Percentiles rank a stretch among this genome's conserved stretches.
Conservation (phyloP, 2,329 filamentous ascomycete species). For the Cadophora malorum region DNA sequence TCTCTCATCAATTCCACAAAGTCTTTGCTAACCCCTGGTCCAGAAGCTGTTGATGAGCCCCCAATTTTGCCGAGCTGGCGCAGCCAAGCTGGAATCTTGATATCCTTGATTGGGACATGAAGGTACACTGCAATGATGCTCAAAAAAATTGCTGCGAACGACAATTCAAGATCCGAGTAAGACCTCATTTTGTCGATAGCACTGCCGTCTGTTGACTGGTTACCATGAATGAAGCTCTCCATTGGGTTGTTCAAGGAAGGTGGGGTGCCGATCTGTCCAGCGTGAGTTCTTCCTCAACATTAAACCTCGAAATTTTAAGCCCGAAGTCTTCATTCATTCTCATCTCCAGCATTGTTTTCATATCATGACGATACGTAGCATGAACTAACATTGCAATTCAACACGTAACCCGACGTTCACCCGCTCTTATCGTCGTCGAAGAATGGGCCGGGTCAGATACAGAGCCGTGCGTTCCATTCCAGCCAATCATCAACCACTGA, state of each 20-base stretch:
- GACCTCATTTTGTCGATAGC: background rate
- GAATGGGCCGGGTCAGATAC: background rate
- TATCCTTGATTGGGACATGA: background rate
- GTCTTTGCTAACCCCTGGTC: background rate
- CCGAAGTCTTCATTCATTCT: background rate
- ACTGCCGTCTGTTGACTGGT: no score
- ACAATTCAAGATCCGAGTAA: background rate
- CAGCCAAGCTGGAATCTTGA: conserved; percentile 1
- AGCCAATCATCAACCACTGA: background rate
- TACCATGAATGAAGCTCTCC: no score
- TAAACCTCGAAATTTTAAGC: background rate
- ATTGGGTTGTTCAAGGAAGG: background rate
- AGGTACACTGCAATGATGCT: conserved; percentile 10
- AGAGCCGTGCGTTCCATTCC: background rate
- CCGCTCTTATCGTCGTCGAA: background rate
- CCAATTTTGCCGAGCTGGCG: background rate
- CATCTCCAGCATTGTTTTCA: background rate
- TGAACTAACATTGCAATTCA: background rate
- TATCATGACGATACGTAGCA: background rate
- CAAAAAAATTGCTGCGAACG: background rate
- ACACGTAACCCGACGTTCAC: background rate
- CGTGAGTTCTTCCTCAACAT: background rate
- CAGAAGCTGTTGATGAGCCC: background rate
- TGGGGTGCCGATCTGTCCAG: background rate
- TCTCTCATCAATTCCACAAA: conserved; percentile 3